Evolutionary conservation across 1,139 yeast genomes (phyloP).

Genomic region (Saccharomyces uvarum): DNA sequence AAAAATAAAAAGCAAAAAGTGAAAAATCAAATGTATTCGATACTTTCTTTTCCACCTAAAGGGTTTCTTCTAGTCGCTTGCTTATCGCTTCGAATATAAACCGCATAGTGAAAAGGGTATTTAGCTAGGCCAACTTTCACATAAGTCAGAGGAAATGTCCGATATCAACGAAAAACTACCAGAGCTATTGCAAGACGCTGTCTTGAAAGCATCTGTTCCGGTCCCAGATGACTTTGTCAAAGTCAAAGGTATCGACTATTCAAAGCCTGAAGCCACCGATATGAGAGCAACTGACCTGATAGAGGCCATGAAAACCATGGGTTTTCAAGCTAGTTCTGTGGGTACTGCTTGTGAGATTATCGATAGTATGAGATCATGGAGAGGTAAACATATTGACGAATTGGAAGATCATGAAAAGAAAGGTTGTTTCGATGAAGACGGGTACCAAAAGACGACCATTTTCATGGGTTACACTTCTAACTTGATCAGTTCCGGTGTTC

Average conservation of each 20-base stretch:
- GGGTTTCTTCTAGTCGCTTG: background rate
- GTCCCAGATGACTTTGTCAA: conserved; percentile 71
- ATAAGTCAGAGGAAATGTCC: background rate
- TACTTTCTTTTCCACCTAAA: background rate
- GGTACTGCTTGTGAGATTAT: conserved; percentile 86
- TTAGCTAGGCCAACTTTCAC: background rate
- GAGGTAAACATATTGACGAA: conserved; percentile 64
- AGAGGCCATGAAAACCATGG: conserved; percentile 83
- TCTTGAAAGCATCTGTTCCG: conserved; percentile 75
- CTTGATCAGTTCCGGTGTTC: conserved; percentile 84
- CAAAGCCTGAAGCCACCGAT: conserved; percentile 58
- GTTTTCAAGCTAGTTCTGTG: conserved; percentile 91
- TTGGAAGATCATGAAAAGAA: conserved; percentile 62
- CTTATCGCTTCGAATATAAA: background rate
- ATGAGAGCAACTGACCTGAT: conserved; percentile 74
- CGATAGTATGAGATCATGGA: conserved; percentile 85
- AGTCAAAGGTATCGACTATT: conserved; percentile 85
- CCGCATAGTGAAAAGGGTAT: background rate
- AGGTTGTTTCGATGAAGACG: conserved; percentile 73
- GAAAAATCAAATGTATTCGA: background rate
- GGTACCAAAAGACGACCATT: conserved; percentile 78
- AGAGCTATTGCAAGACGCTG: conserved; percentile 75
- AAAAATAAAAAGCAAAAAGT: background rate
- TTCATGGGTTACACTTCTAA: conserved; percentile 97
- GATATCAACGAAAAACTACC: conserved; percentile 41